Evolutionary conservation across 2,329 filamentous ascomycete genomes (phyloP).

Genomic region (Leptographium galeiforme): DNA sequence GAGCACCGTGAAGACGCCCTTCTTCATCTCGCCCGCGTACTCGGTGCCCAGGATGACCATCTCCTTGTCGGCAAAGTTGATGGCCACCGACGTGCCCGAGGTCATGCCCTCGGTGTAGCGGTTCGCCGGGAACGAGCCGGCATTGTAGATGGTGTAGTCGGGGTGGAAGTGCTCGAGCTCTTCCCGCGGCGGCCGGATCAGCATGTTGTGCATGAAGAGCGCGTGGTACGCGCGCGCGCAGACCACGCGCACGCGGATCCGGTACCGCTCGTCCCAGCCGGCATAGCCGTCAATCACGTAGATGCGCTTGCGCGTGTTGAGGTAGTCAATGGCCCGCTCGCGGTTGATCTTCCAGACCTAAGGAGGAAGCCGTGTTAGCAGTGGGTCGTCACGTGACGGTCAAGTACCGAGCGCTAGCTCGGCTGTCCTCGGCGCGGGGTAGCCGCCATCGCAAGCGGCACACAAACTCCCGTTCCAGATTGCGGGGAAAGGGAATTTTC

Average conservation of each 20-base stretch:
- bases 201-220: conserved; percentile 99
- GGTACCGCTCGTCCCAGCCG: conserved; percentile 97
- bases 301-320: conserved; percentile 97
- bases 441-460: neutral
- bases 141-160: conserved; percentile 99
- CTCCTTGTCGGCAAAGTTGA: conserved; percentile 99
- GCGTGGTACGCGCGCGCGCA: conserved; percentile 99
- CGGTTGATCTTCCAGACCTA: conserved; percentile 99
- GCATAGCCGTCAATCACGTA: conserved; percentile 97
- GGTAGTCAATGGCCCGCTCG: conserved; percentile 95
- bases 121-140: conserved; percentile 95
- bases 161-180: conserved; percentile 97
- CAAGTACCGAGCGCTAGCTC: conserved; percentile 5
- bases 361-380: conserved; percentile 17
- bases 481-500: neutral
- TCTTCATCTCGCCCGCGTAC: conserved; percentile 97
- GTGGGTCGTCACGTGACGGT: neutral
- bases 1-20: conserved; percentile 95
- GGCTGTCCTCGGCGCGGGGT: conserved; percentile 9
- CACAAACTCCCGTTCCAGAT: neutral
- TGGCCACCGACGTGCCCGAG: conserved; percentile 89
- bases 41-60: conserved; percentile 99
- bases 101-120: conserved; percentile 98
- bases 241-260: conserved; percentile 93
- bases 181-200: conserved; percentile 82